Conservation (phyloP, 2,329 filamentous ascomycete species). For the Metarhizium robertsii region DNA sequence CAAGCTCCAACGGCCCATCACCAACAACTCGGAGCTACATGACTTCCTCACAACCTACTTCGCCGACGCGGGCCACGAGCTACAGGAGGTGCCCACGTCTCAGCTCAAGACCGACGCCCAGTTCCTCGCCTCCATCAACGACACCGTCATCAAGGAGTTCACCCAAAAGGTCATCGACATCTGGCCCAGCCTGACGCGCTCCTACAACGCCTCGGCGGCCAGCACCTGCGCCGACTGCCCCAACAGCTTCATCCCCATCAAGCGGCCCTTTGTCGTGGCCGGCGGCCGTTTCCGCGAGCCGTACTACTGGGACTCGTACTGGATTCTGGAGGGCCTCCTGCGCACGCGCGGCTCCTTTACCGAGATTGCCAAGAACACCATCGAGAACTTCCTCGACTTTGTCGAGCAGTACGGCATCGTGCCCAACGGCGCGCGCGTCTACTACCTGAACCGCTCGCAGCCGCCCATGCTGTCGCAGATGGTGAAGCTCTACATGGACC, state of each 20-base stretch:
- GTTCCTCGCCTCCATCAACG: conserved; percentile 48
- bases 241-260: conserved; percentile 56
- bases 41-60: conserved; percentile 56
- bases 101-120: conserved; percentile 45
- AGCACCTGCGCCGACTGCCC: conserved; percentile 49
- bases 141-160: conserved; percentile 51
- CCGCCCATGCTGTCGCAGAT: conserved; percentile 58
- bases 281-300: conserved; percentile 62
- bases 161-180: conserved; percentile 56
- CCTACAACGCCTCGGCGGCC: conserved; percentile 36
- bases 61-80: conserved; percentile 52
- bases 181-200: conserved; percentile 58
- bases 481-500: conserved; percentile 54
- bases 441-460: conserved; percentile 61
- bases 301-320: conserved; percentile 65
- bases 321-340: conserved; percentile 57
- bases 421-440: conserved; percentile 57
- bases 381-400: conserved; percentile 61
- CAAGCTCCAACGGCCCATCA: conserved; percentile 48
- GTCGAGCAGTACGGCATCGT: conserved; percentile 57
- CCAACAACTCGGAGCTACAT: conserved; percentile 53
- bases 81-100: conserved; percentile 41
- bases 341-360: conserved; percentile 55
- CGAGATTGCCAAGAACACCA: conserved; percentile 54
- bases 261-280: conserved; percentile 60